Conservation (phyloP, 1,284 basidiomycete species). For the Pyrrhoderma lamaoense region DNA sequence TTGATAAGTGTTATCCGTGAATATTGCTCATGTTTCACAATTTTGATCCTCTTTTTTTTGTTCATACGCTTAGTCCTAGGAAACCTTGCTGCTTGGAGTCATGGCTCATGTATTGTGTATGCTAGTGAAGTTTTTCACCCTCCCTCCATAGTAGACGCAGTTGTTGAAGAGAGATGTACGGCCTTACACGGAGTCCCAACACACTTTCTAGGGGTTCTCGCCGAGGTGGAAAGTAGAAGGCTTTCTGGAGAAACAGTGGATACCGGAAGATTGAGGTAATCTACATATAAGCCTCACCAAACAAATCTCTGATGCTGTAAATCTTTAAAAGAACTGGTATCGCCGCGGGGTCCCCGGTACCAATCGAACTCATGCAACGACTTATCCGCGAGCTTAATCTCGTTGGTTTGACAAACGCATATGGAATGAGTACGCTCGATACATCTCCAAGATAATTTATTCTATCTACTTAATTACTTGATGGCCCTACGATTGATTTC, state of each 20-base stretch:
- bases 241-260: constrained; percentile 40
- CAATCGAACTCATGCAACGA: constrained; percentile 71
- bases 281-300: background rate
- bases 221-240: constrained; percentile 52
- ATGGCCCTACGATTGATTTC: background rate
- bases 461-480: background rate
- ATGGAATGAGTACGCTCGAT: constrained; percentile 63
- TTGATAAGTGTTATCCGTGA: constrained; percentile 59
- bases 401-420: constrained; percentile 65
- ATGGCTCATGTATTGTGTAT: constrained; percentile 70
- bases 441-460: background rate
- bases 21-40: background rate
- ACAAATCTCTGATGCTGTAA: background rate
- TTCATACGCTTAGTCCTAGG: constrained; percentile 67
- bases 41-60: constrained; percentile 8
- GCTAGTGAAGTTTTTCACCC: constrained; percentile 63
- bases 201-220: constrained; percentile 70
- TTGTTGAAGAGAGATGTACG: constrained; percentile 62
- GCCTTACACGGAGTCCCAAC: constrained; percentile 81
- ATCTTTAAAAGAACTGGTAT: constrained; percentile 57
- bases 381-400: constrained; percentile 63
- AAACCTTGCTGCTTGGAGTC: constrained; percentile 73
- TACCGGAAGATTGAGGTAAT: constrained; percentile 46
- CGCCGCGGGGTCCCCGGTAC: constrained; percentile 71
- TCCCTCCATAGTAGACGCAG: constrained; percentile 54